Percentiles rank a stretch among this genome's conserved stretches.
Conservation (phyloP, 2,329 filamentous ascomycete genomes). For the Diaporthe eres region DNA sequence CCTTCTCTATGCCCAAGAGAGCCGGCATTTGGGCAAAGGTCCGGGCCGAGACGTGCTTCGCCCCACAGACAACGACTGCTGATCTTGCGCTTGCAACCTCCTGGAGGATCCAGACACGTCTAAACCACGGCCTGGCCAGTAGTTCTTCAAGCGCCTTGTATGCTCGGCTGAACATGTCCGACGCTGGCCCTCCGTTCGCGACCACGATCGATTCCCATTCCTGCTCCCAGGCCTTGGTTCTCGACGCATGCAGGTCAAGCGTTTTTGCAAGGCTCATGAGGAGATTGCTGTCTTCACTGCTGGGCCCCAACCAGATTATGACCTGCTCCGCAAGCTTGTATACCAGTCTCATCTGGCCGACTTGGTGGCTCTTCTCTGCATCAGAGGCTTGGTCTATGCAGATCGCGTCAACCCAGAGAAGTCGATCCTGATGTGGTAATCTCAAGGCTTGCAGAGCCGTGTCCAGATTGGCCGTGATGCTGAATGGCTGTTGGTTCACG, state of each 20-base stretch:
- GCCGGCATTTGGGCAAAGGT: conserved; percentile 20
- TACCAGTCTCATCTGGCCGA: conserved; percentile 40
- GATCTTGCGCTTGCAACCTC: conserved; percentile 27
- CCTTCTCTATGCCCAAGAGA: background rate
- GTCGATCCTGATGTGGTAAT: conserved; percentile 11
- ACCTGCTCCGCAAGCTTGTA: conserved; percentile 40
- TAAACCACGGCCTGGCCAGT: conserved; percentile 30
- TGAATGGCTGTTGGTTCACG: conserved; percentile 2
- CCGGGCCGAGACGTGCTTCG: background rate
- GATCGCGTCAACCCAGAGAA: conserved; percentile 31
- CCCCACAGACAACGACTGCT: conserved; percentile 4
- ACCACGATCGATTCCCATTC: conserved; percentile 19
- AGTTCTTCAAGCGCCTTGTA: background rate
- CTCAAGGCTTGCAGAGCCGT: conserved; percentile 16
- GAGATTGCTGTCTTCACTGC: background rate
- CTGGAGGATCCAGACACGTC: conserved; percentile 39
- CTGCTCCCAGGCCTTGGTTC: conserved; percentile 7
- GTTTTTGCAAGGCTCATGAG: conserved; percentile 12
- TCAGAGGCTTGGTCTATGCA: conserved; percentile 39
- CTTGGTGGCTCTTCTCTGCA: conserved; percentile 41
- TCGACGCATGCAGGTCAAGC: conserved; percentile 5
- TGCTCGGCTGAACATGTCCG: background rate
- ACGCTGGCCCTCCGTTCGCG: conserved; percentile 5
- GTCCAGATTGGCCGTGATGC: conserved; percentile 15
- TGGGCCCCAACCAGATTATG: conserved; percentile 42